Base-by-base conservation (phyloP, 1,139 yeast genomes). In the Candida sojae region DNA sequence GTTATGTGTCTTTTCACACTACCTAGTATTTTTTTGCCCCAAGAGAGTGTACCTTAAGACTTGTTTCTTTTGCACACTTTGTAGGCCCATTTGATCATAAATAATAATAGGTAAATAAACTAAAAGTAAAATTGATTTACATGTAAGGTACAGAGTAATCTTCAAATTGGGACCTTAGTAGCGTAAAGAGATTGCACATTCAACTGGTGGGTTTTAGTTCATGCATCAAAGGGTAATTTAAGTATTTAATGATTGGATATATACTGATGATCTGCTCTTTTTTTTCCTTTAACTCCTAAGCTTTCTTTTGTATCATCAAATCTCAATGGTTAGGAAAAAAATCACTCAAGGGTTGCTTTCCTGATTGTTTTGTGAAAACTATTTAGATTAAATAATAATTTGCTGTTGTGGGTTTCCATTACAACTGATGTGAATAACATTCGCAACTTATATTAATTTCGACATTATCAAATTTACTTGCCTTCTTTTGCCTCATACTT, bases 61-160 rank as follows among this genome's bases (percentile, higher is more conserved):
- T 17, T 3, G 3, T 17, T 17, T 17, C 21, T 17, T 26, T 26
- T 26, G 29, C 29, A 6, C 29, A 6, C 29, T 26, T 26, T 26
- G 29, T 31, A 10, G 34, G 6, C 12, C 6, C 13, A 13, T 2
- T 31, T 31, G 13, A 13, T 17, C 21, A 3, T 33, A 33, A 13
- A n/a, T 13, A 21, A 32, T 12, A 32, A 32, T 5, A 13, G 13
- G 6, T 7, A 5, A 33, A 33, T 17, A 33, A 33, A 12, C 8
- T 12, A 13, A 13, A 33, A 33, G 11, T 13, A 11, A 32, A 12
- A 11, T 11, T 32, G 39, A 35, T 35, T 35, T 25, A 6, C 9
- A 36, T 36, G 39, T 36, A 36, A 36, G 39, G 39, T 36, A 36
- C 39, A 36, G 31, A 36, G 9, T 28, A 11, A 21, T 35, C 39